Evolutionary conservation across 805 yeast genomes (phyloP), one percentile per base, ranked within the genome.

Genomic region (Phaffomyces thermotolerans): DNA sequence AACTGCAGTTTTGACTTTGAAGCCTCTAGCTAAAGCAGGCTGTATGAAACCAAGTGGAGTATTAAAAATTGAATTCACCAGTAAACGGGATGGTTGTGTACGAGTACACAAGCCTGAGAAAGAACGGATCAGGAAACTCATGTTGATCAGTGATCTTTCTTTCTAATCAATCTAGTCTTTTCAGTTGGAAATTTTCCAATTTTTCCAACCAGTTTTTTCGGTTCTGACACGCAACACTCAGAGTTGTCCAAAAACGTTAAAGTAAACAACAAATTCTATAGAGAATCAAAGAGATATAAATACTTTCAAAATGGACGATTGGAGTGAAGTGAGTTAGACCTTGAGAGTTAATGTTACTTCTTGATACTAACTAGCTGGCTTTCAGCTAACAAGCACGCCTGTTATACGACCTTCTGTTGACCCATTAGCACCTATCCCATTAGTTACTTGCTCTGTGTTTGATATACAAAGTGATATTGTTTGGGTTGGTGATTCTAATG

Each of bases 1-100:
- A 43, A 93, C 95, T 1, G 98, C 78, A 6, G 97, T 80, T 64
- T 91, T 81, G 37, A 89, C 95, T 64, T 91, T 91, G 75, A 91
- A 89, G 4, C 89, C 81, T 64, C 97, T 78, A 6, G 66, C 55
- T 27, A 68, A 48, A 6, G 54, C 32, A 23, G 66, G 63, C 49
- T 55, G 59, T 41, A 56, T 41, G 33, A 52, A 40, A 12, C 57
- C 57, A 23, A 52, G 39, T 2, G 54, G 42, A 10, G 52, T 14
- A 29, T 47, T 43, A 18, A 48, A 9, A 34, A 44, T 29, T 34
- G 44, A 52, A 17, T 37, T 37, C 36, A 49, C 42, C 15, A 53
- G 56, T 22, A 53, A 30, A 15, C 45, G 39, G 4, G 53, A 18
- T 8, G 59, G 52, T 39, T 48, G 52, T 29, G 53, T 40, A 20